Evolutionary conservation across 306 rosid genomes (phyloP), one percentile per base, ranked within the genome.

Genomic region (Acacia melanoxylon): DNA sequence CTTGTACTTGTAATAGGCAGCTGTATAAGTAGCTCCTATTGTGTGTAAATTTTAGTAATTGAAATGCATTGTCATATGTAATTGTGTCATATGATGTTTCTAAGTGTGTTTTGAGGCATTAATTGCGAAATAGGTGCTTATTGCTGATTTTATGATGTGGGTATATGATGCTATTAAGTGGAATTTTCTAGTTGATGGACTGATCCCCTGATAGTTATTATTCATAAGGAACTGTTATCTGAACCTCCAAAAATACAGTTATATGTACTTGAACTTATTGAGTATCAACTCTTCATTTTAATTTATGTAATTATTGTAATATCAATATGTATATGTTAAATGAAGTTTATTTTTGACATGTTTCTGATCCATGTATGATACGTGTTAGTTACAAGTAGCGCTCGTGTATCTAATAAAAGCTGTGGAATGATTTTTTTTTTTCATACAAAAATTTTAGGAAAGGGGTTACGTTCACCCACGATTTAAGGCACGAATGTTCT

Each of bases 1-100:
- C 74, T 72, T 72, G 75, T 78, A 85, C 72, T 80, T 82, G 75
- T 85, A 83, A 81, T 80, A 92, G 91, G 94, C 84, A 72, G 84
- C 81, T 84, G 87, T 76, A 83, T 71, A 71, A 83, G 82, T 52
- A 33, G 78, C 82, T 81, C 85, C 79, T 83, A 78, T 71, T 90
- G 88, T 86, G 81, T 89, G 90, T 87, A 89, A 89, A 91, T 27
- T 25, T 25, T 61, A 25, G 3, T 25, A 4, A 61, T 13, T 13
- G 19, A 61, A 61, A 11, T 12, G 68, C 19, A 12, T 61, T 61
- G 37, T 12, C 17, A 12, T 25, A 1, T 25, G 37, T 61, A 61
- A 25, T 14, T 61, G 68, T 61, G 29, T 61, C 29, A 61, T 42
- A 35, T 75, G 82, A 56, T 65, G 80, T 70, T 80, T 77, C 48